Evolutionary conservation across 1,284 basidiomycete genomes (phyloP), one percentile per base, ranked within the genome.

Genomic region (Marasmius oreades): DNA sequence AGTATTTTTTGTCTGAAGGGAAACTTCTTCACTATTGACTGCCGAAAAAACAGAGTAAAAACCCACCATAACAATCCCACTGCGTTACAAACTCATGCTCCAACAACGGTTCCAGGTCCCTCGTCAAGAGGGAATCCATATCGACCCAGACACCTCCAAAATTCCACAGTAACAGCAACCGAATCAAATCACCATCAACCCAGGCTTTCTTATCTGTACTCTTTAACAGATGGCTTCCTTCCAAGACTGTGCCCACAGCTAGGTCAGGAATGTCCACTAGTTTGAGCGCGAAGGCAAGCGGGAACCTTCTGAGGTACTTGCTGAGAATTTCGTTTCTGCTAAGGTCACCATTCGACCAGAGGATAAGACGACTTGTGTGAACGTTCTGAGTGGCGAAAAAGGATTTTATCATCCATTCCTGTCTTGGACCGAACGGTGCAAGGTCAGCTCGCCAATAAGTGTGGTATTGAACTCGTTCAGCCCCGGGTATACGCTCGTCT

Each of bases 81-180:
- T 96, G 93, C 1, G 90, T 93, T 12, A 97, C 90, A 69, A 94
- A 98, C 70, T 98, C 95, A 66, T 91, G 89, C 70, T 96, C 94
- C 6, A 90, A 74, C 55, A 97, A 74, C 5, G 93, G 91, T 3
- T 86, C 77, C 23, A 97, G 73, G 70, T 93, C 89, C 52, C 94
- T 75, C 43, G 92, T 94, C 59, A 96, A 70, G 56, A 98, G 78
- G 62, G 89, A 89, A 71, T 97, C 95, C 93, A 97, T 96, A 69
- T 98, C 94, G 59, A 96, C 80, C 95, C 95, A 98, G 31, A 94
- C 81, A 2, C 95, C 95, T 5, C 94, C 94, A 65, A 84, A 86
- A 60, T 84, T 84, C 91, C 93, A 96, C n/a, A 96, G 73, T 42
- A 94, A 82, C 37, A 98, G 75, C 55, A 98, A 69, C 50, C 95